Evolutionary conservation across 1,284 basidiomycete genomes (phyloP), one percentile per base, ranked within the genome.

Genomic region (Microbotryomycetes sp.): DNA sequence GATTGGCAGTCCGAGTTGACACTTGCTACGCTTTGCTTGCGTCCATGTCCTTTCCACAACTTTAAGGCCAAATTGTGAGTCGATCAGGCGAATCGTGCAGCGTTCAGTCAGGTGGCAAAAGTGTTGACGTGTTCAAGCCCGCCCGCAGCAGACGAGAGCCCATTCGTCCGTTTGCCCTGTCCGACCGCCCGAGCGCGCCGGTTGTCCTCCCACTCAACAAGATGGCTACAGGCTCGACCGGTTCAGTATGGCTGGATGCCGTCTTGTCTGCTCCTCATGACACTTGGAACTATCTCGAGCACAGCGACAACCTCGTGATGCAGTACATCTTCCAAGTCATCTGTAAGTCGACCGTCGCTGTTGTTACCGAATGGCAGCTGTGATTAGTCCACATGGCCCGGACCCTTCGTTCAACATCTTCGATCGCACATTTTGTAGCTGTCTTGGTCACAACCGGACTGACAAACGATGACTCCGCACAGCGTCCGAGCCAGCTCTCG

Each of bases 211-310:
- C 49, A n/a, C 22, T 1, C 28, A 50, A 7, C 22, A 26, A 50
- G 6, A 7, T 1, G 28, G 6, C 49, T 6, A 6, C 28, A 19
- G 6, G 16, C 16, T 23, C 49, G 7, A 50, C 1, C 16, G 22
- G 23, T 23, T 29, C 49, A n/a, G 28, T 16, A 7, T 52, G 23
- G 15, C n/a, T 52, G 22, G 50, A 52, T n/a, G 50, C 50, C 50
- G 15, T 52, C 12, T 7, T 30, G n/a, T 23, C 12, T 5, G 50
- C 50, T n/a, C 50, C 50, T 25, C 50, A 30, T 25, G 23, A 52
- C 50, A 29, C 50, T 52, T 52, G 30, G 26, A 29, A 26, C 22
- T 52, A 26, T 30, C 50, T 52, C 26, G 50, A 52, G 26, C n/a
- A 52, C 6, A 52, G 50, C 16, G 50, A 52, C 50, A 52, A 52